A percentile compares a stretch with the other conserved stretches of the same genome.
Conservation (phyloP, 441 rosid genomes). For the Erodium texanum region DNA sequence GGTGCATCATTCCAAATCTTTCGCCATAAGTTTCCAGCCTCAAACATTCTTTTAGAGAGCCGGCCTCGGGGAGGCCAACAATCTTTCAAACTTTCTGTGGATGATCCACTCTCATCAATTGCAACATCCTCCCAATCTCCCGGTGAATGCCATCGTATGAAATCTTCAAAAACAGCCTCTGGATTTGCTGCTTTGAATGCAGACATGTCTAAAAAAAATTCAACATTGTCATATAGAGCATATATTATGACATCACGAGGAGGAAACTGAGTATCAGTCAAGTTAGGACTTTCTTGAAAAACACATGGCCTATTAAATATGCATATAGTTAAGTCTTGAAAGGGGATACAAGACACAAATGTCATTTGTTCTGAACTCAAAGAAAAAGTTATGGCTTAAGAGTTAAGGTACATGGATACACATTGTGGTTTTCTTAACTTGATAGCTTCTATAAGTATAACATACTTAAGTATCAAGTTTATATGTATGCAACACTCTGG, state of each 20-base stretch:
- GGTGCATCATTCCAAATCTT: conserved; percentile 87
- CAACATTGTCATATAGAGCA: background rate
- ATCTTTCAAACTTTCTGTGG: conserved; percentile 31
- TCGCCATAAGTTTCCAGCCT: conserved; percentile 80
- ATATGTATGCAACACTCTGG: background rate
- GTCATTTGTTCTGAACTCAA: background rate
- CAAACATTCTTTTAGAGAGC: conserved; percentile 92
- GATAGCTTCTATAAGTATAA: background rate
- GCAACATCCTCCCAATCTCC: conserved; percentile 77
- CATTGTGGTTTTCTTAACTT: background rate
- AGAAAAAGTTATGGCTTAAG: background rate
- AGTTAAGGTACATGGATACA: background rate
- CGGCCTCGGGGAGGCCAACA: conserved; percentile 86
- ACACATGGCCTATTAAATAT: background rate
- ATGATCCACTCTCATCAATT: conserved; percentile 29
- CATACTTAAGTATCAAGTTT: background rate
- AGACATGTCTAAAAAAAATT: conserved; percentile 60
- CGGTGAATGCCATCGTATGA: conserved; percentile 98
- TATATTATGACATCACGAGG: background rate
- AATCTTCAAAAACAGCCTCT: conserved; percentile 86
- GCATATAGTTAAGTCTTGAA: background rate
- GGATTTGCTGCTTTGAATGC: conserved; percentile 99
- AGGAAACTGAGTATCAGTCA: background rate
- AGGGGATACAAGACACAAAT: background rate
- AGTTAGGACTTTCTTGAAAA: background rate